Conservation (phyloP, 345 rosid genomes). For the Moricandia moricandioides region DNA sequence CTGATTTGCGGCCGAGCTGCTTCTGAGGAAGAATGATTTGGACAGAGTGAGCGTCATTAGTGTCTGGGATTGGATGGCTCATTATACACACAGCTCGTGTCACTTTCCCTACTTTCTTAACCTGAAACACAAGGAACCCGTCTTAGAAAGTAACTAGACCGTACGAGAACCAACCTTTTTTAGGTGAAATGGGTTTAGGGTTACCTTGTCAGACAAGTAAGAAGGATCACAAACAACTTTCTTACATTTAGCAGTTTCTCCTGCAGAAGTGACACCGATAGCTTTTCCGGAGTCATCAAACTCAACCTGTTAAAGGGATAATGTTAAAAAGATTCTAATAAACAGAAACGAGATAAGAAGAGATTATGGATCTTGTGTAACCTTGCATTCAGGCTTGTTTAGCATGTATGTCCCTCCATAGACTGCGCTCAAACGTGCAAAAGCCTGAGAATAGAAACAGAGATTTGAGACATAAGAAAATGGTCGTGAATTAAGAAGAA, state of each 20-base stretch:
- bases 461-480: neutral
- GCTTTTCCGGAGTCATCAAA: constrained; percentile 70
- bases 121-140: constrained; percentile 42
- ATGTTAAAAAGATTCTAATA: too few species aligned
- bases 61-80: constrained; percentile 95
- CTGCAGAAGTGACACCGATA: constrained; percentile 77
- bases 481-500: neutral
- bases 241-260: constrained; percentile 94
- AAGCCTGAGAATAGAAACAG: constrained; percentile 52
- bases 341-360: too few species aligned
- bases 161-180: neutral
- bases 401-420: constrained; percentile 98
- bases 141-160: neutral
- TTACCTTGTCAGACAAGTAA: constrained; percentile 82
- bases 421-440: constrained; percentile 92
- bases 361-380: constrained; percentile 21
- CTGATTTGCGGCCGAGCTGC: constrained; percentile 93
- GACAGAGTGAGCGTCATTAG: constrained; percentile 83
- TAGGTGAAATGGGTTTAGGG: neutral
- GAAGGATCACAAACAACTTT: constrained; percentile 90
- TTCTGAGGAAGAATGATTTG: constrained; percentile 95
- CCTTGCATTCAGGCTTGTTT: constrained; percentile 93
- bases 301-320: constrained; percentile 52
- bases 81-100: constrained; percentile 91
- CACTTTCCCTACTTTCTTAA: constrained; percentile 80